Evolutionary conservation across 1,284 basidiomycete species (phyloP), one percentile per base, ranked within the genome.

Genomic region (Flammula alnicola): DNA sequence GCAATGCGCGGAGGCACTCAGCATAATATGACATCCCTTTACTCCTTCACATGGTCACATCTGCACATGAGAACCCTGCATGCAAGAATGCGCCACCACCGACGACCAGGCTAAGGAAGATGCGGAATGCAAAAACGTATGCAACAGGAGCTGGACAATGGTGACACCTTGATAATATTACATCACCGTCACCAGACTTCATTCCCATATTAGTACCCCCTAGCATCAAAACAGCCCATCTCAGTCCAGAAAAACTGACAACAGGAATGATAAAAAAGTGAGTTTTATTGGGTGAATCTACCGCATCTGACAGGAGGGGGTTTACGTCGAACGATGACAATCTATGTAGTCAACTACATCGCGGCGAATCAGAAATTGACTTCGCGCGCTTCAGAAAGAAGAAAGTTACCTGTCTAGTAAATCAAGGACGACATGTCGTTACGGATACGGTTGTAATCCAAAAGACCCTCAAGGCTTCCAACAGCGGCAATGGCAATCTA

Each of bases 381-480:
- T 30, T 12, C 25, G 2, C 6, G 27, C n/a, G 9, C 14, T 30
- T 19, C n/a, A 29, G 12, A n/a, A n/a, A 9, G 29, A 12, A 31
- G 12, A 30, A 35, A 14, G 32, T 41, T 10, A 47, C 50, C 45
- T 41, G 44, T 74, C 76, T 81, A 92, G 71, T 85, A 87, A 53
- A 81, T 60, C 78, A 92, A 73, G 27, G 88, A 90, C 33, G 89
- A 90, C 85, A 85, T 91, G 62, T 91, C 89, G 27, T 81, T 69
- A 52, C 89, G 86, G 63, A 91, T 80, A 66, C 88, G 86, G 75
- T 86, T 90, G 75, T 91, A 91, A 67, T 91, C 89, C 42, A 91
- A 73, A 39, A 98, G 79, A 68, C 95, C 95, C 64, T 98, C 96
- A 44, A 88, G 80, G 58, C 84, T 84, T 56, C 95, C 95, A 51